A percentile compares a stretch with the other conserved stretches of the same genome.
phyloP scores from a whole-genome alignment of 2,329 filamentous ascomycete genomes.

The Trichoderma gracile region DNA sequence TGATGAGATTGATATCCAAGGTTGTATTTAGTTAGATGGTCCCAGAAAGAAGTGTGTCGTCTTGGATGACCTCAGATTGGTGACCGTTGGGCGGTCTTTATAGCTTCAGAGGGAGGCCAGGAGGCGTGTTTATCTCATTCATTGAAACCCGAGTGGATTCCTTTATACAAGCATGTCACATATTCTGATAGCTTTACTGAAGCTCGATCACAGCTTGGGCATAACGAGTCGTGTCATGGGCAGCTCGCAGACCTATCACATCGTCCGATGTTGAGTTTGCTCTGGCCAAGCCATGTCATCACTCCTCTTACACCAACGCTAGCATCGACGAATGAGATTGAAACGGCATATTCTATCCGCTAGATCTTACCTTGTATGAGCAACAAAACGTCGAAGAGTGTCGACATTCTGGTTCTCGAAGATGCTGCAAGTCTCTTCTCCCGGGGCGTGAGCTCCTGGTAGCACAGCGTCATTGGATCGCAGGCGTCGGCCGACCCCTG shows the following conservation, averaged over 20 bases:
- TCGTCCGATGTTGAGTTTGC: not conserved
- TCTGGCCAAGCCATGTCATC: not conserved
- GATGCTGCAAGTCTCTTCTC: not conserved
- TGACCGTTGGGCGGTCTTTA: not conserved
- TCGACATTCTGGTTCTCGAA: not conserved
- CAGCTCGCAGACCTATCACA: not conserved
- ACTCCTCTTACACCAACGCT: not conserved
- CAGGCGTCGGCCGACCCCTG: slow-evolving; percentile 14
- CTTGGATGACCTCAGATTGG: not conserved
- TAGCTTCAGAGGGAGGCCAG: not conserved
- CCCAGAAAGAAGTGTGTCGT: not conserved
- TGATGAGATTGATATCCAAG: not conserved
- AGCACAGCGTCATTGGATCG: not conserved
- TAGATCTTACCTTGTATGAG: not conserved
- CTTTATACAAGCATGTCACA: not conserved
- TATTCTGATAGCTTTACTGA: not conserved
- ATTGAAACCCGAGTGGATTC: not conserved
- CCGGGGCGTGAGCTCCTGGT: too few species aligned
- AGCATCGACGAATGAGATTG: not conserved
- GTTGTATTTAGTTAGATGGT: too few species aligned
- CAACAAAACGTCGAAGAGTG: not conserved
- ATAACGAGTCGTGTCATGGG: not conserved
- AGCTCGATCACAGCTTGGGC: not conserved
- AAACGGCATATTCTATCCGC: not conserved
- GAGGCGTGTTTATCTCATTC: not conserved